Base-by-base conservation (phyloP, 352 stramenopile genomes). In the Pythium plurisporium region DNA sequence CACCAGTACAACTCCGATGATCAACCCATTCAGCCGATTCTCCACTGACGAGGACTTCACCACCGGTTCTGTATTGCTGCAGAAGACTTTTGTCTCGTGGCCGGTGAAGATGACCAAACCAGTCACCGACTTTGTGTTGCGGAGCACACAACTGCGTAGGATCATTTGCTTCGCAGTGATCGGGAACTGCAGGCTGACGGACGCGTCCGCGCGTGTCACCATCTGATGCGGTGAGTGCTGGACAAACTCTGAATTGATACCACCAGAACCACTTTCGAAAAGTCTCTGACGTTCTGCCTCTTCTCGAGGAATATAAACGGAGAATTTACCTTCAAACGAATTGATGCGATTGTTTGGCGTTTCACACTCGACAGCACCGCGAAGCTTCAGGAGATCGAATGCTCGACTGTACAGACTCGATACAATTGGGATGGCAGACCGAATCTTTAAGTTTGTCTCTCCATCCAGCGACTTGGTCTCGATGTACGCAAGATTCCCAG, bases 71-170 rank as follows among this genome's bases (percentile, higher is more conserved):
- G 76, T 87, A 50, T 90, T 90, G 62, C 79, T 91, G 52, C 81
- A 91, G 49, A 89, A 89, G 0, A 94, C 80, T 48, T 94, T 94
- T 4, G 81, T 87, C 55, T 94, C 83, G 41, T 90, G 83, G 12
- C 83, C 83, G 8, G 90, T 97, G 59, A 97, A 96, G 38, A 98
- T 69, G 31, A 96, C 86, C 49, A 96, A 64, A 0, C 91, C 87
- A 26, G 82, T 83, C 4, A 96, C 69, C 2, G 71, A 87, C 22
- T 72, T 71, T 10, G 90, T 97, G 58, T 96, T 96, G 12, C 88
- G 76, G 8, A 98, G 69, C 40, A 94, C 74, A 47, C 86, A 96
- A 26, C 86, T 95, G 9, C 91, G 84, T 12, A 97, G 64, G 37
- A 97, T 64, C 68, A 97, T 90, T 56, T 97, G 94, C 59, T 91